Evolutionary conservation across 1,284 basidiomycete species (phyloP).

Genomic region (Puccinia hordei): DNA sequence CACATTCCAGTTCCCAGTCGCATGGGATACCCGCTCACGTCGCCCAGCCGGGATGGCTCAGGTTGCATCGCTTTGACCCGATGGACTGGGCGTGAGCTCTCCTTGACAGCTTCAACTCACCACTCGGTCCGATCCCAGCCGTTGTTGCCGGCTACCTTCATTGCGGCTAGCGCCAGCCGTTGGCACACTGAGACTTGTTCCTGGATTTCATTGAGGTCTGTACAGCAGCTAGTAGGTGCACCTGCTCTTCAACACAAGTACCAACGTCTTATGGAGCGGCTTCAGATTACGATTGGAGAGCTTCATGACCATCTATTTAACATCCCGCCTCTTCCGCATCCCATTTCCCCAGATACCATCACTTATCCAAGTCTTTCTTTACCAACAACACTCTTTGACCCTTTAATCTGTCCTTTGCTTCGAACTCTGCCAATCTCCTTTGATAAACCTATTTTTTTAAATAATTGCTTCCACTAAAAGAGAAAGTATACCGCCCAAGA

Average conservation of each 20-base stretch:
- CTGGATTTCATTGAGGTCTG: background rate
- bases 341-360: background rate
- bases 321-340: background rate
- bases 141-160: background rate
- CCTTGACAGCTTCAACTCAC: slow-evolving; percentile 7
- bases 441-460: background rate
- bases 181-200: background rate
- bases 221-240: background rate
- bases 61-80: background rate
- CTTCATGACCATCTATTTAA: slow-evolving; percentile 10
- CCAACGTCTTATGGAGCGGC: background rate
- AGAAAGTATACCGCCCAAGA: background rate
- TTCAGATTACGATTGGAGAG: background rate
- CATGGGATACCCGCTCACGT: background rate
- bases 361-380: slow-evolving; percentile 21
- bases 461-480: background rate
- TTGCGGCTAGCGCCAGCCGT: background rate
- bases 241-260: background rate
- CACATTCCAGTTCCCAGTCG: background rate
- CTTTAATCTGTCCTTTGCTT: slow-evolving; percentile 21
- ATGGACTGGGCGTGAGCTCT: background rate
- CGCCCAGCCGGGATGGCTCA: background rate
- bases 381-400: slow-evolving; percentile 14
- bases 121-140: background rate
- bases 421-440: background rate